These are phyloP conservation scores for Cyclotella choctawhatcheeana DNA, from an alignment of 108 stramenopile species.

Conservation along the genomic window DNA sequence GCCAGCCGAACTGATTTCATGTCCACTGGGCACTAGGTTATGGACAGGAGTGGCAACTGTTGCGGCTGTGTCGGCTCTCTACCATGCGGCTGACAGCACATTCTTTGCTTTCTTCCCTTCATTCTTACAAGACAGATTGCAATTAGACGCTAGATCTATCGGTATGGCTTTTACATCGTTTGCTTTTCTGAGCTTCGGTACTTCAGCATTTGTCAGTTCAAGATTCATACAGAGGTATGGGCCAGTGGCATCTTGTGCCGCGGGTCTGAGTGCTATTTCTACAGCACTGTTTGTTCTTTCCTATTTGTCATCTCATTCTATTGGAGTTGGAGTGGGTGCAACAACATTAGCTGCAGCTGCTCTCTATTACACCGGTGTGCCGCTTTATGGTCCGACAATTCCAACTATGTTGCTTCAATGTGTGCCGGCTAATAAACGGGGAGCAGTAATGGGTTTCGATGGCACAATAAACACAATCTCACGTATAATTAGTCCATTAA, in stretches of 20 bases:
- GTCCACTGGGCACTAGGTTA: constrained; percentile 68
- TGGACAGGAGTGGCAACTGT: constrained; percentile 82
- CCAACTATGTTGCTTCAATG: constrained; percentile 82
- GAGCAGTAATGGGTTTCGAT: constrained; percentile 79
- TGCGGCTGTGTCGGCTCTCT: constrained; percentile 67
- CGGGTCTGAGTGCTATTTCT: constrained; percentile 62
- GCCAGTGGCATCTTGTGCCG: constrained; percentile 67
- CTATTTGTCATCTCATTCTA: constrained; percentile 45
- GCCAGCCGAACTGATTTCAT: constrained; percentile 52
- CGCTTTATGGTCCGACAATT: constrained; percentile 80
- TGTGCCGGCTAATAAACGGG: constrained; percentile 69
- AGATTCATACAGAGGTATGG: constrained; percentile 57
- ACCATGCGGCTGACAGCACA: constrained; percentile 75
- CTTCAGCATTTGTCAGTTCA: constrained; percentile 59
- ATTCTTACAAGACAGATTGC: constrained; percentile 53
- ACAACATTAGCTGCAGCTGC: constrained; percentile 56
- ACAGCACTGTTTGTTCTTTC: constrained; percentile 63
- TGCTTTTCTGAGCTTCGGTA: constrained; percentile 70
- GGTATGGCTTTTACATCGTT: constrained; percentile 70
- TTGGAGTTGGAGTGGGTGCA: constrained; percentile 15
- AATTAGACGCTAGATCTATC: constrained; percentile 57
- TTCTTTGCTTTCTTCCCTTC: constrained; percentile 85
- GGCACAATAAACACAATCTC: constrained; percentile 75
- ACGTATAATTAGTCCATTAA: constrained; percentile 62
- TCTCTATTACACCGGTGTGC: constrained; percentile 75